Evolutionary conservation across 2,329 filamentous ascomycete genomes (phyloP), one percentile per base, ranked within the genome.

Genomic region (Fusarium concolor): DNA sequence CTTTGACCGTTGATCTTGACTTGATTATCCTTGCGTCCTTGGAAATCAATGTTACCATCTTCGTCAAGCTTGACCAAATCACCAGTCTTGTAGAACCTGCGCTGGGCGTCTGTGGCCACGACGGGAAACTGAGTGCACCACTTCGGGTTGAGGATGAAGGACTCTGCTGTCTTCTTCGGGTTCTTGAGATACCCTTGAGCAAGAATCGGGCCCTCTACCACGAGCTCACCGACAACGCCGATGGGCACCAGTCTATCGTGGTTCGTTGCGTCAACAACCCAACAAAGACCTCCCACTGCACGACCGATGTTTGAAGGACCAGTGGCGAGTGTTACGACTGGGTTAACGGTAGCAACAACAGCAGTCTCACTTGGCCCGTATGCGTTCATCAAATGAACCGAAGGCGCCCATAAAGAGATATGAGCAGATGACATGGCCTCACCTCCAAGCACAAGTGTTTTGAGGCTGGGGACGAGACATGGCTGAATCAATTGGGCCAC

Each of bases 181-280:
- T 77, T 73, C 45, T 85, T 83, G 18, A 85, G 73, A 60, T 87
- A 88, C 17, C 84, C 83, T 26, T 81, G 75, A 20, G 82, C 83
- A 6, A 88, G 80, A 3, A 80, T 79, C 15, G 61, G 55, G 0
- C 71, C 71, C 31, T 79, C 80, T 26, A 84, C 65, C 5, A 79
- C 56, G 4, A 82, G 69, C 64, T 82, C 80, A 2, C 78, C 78
- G 0, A 74, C 33, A 1, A 57, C 60, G 3, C 76, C 76, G 4
- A 79, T 46, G 0, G 77, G 75, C 12, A 67, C 51, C 1, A 79
- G 70, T 8, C 57, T 56, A 17, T 76, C 37, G 41, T 68, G 56
- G n/a, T 77, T 66, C 28, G 41, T 18, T 4, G 31, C 14, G 17
- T 76, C 72, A 3, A 74, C 68, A 26, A 79, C 61, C 75, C 76